Base-by-base conservation (phyloP, 148 eudicot genomes). In the Pharnaceum exiguum region DNA sequence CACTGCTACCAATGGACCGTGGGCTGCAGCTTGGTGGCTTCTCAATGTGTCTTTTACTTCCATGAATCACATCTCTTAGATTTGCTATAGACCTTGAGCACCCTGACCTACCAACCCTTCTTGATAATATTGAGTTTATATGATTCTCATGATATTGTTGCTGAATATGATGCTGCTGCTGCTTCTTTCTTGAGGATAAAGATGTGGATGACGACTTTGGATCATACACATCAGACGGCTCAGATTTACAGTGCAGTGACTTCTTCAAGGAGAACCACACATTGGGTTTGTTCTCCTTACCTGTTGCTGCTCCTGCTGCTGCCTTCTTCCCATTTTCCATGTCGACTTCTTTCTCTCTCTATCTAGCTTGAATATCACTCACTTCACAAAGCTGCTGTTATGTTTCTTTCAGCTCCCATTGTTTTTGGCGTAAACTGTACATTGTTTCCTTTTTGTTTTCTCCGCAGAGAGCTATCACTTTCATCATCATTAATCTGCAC, bases 51-150 rank as follows among this genome's bases (percentile, higher is more conserved):
- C 98, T 77, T 72, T 81, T 93, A 69, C 98, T 93, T 7, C 98
- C 96, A 72, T 91, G 94, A 38, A 93, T 88, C 0, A 93, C 98
- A 70, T 93, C 96, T 46, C 77, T 93, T 17, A 93, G 85, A 62
- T 88, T 93, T 37, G 98, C 90, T 6, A 93, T 88, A 31, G 98
- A 93, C 75, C 98, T 74, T 55, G 98, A 93, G 71, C 98, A 93
- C 0, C 98, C 96, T 27, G 96, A 88, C 73, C 96, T 79, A 7
- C 77, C 81, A 31, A 71, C 39, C 60, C 76, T 88, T 27, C 68
- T 70, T 3, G 95, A 77, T 67, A 81, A 63, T 73, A 85, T 81
- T 62, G 90, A 35, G 48, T 74, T 68, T 43, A 85, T 54, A 16
- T 71, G 80, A 35, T 64, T 75, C 69, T 60, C 64, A 28, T 49